A percentile compares a stretch with the other conserved stretches of the same genome.
phyloP scores from a whole-genome alignment of 2,329 filamentous ascomycete species.

The Kalmusia sp. region DNA sequence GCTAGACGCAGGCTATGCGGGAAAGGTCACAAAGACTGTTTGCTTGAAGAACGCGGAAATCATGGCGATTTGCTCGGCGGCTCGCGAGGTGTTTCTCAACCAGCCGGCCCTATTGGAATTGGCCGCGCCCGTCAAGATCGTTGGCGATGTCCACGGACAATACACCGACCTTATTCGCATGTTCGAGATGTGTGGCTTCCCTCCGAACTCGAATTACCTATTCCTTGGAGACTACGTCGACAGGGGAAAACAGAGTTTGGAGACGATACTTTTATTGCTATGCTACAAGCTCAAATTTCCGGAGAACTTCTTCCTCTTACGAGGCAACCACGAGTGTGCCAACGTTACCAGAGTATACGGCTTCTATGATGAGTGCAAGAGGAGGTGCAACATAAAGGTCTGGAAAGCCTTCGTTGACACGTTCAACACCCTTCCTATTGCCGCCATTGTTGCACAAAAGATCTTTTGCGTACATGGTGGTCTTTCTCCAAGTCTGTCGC shows the following conservation, averaged over 20 bases:
- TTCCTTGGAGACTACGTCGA: conserved; percentile 98
- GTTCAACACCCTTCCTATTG: conserved; percentile 94
- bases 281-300: conserved; percentile 98
- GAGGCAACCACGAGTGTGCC: conserved; percentile 96
- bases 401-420: conserved; percentile 99
- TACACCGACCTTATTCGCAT: conserved; percentile 95
- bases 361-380: conserved; percentile 98
- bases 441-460: conserved; percentile 94
- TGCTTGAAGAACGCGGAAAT: conserved; percentile 98
- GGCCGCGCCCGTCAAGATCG: conserved; percentile 95
- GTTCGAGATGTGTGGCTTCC: conserved; percentile 99
- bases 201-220: conserved; percentile 87
- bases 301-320: conserved; percentile 94
- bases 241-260: conserved; percentile 91
- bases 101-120: conserved; percentile 93
- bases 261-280: conserved; percentile 89
- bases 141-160: conserved; percentile 95
- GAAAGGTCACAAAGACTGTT: conserved; percentile 96
- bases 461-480: conserved; percentile 98
- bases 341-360: conserved; percentile 96
- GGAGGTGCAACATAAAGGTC: conserved; percentile 93
- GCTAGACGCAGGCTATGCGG: conserved; percentile 91
- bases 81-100: conserved; percentile 85
- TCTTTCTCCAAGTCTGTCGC: conserved; percentile 85
- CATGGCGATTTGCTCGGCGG: conserved; percentile 87